Evolutionary conservation across 805 yeast species (phyloP), one percentile per base, ranked within the genome.

Genomic region (Ogataea allantospora): DNA sequence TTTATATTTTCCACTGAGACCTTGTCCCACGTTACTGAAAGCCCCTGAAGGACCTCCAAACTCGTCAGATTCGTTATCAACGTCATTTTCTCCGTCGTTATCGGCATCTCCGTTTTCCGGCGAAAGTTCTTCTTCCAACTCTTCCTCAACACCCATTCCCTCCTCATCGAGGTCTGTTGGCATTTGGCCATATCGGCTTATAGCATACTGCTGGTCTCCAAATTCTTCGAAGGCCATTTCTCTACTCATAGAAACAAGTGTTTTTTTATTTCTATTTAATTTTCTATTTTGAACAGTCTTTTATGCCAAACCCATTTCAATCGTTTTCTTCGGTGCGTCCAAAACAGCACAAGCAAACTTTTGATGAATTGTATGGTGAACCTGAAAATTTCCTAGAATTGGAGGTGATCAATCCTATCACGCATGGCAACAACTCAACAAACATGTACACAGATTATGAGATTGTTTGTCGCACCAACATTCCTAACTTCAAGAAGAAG

Each of bases 301-400:
- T 26, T 17, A 37, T 37, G 22, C 48, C 59, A 2, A 60, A 57
- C 34, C 63, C 65, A 18, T 60, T 60, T 38, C 60, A 58, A 38
- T 57, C 63, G 13, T 60, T 55, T 33, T 40, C 55, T 13, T 49
- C 57, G 5, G 48, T 53, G 9, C 53, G 52, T 16, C 43, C 52
- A 11, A 51, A 46, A 35, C 61, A 54, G 16, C 62, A 61, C 67
- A 43, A 64, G 43, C 91, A 83, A 59, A 72, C 87, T 3, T 81
- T 80, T 58, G 84, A 78, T 46, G 95, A 88, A 52, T 73, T 85
- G 28, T 93, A 93, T 56, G 96, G 95, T 0, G 95, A 85, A 52
- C 98, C 97, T 0, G 98, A 93, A 61, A 87, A 88, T 63, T 87
- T 88, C 55, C 71, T 91, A 27, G 99, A 91, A 63, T 80, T 93